Percentiles rank a stretch among this genome's conserved stretches.
phyloP scores from a whole-genome alignment of 2,329 filamentous ascomycete species.

The Aurifilum marmelostoma region DNA sequence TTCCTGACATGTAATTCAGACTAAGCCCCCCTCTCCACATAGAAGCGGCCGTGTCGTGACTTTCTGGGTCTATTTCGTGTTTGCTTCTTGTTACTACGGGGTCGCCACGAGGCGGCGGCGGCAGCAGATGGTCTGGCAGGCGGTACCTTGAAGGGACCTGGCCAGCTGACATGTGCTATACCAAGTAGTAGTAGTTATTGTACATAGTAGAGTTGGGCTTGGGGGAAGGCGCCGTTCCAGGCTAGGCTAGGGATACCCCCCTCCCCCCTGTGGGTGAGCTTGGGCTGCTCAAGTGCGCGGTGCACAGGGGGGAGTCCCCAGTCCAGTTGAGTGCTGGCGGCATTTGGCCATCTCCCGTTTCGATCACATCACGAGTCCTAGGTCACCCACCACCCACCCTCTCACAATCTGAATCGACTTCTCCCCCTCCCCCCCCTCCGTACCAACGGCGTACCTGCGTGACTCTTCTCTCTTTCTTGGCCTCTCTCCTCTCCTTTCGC shows the following conservation, averaged over 20 bases:
- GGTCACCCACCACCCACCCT: conserved; percentile 1
- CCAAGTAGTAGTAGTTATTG: too few relatives aligned
- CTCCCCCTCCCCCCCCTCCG: neutral
- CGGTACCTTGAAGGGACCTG: conserved; percentile 4
- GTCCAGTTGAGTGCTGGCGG: neutral
- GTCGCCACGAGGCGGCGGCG: neutral
- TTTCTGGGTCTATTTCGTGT: neutral
- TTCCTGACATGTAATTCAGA: conserved; percentile 4
- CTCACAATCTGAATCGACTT: neutral
- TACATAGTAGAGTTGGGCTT: neutral
- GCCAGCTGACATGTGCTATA: conserved; percentile 4
- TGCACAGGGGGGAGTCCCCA: neutral
- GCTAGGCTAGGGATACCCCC: neutral
- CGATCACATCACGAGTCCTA: conserved; percentile 15
- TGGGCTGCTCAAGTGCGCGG: conserved; percentile 3
- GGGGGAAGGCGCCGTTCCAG: conserved; percentile 10
- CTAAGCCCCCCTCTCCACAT: neutral
- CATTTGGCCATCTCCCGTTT: conserved; percentile 6
- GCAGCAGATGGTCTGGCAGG: neutral
- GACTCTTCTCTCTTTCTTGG: neutral
- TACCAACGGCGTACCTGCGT: neutral
- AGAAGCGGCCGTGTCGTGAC: conserved; percentile 1
- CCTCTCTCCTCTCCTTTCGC: neutral
- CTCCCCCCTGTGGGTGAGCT: neutral
- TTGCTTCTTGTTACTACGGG: neutral